Evolutionary conservation across 2,329 filamentous ascomycete genomes (phyloP), one percentile per base, ranked within the genome.

Genomic region (Akanthomyces dipterigenus): DNA sequence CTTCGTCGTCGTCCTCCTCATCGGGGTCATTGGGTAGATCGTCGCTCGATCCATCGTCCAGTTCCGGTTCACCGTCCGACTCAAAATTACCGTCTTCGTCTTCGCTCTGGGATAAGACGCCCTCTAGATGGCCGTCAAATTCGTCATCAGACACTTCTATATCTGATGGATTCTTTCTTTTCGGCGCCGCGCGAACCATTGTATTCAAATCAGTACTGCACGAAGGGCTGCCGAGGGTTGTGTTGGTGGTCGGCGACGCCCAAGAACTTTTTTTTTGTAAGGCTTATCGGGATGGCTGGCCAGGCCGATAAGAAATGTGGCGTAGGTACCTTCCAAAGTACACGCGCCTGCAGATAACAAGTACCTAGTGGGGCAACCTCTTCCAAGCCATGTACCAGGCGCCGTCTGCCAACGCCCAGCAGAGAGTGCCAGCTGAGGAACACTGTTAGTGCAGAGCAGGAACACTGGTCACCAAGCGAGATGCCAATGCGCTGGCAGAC

Each of bases 101-200:
- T 63, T 87, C 79, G 65, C 77, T 79, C 65, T 80, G 76, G 31
- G 80, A 83, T 64, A 86, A 71, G 57, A 84, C 78, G 40, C 80
- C 82, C 62, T 85, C 80, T 18, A 85, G 74, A 46, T 78, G 71
- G 31, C 76, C 80, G 62, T 81, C 77, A 64, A 88, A 82, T 66
- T 88, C 86, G 66, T 86, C 81, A 36, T 87, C 86, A n/a, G 84
- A 86, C 64, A 82, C 78, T 9, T 78, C 75, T 67, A 85, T 83
- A 31, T 78, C 78, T 20, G 79, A 81, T 18, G 84, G 78, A 63
- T 82, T 82, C 74, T 89, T 90, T 65, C 88, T 84, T 78, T 90
- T 90, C 73, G 82, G 79, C 68, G 50, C 55, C 9, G 46, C 42
- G 34, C 51, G 59, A 55, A 43, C 59, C 59, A 61, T 61, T 55